Conservation (phyloP, 176 grass and related monocot species). For the Lolium rigidum region DNA sequence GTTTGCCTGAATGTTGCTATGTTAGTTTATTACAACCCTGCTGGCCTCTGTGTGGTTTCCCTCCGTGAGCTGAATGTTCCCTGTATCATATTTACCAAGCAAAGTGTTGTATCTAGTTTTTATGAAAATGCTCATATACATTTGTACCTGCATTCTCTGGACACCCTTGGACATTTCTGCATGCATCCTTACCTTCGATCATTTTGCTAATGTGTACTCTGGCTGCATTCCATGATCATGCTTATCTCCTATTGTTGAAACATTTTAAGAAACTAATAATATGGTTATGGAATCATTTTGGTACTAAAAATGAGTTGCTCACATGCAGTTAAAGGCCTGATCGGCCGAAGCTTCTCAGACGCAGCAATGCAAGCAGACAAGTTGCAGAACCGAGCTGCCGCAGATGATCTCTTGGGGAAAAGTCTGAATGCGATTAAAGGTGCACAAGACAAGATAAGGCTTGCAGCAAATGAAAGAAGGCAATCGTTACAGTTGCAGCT, state of each 20-base stretch:
- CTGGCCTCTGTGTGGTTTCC: neutral
- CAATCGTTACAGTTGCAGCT: slow-evolving; percentile 66
- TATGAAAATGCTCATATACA: neutral
- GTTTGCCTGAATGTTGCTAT: neutral
- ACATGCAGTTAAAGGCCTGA: slow-evolving; percentile 45
- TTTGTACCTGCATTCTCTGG: neutral
- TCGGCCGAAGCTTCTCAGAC: slow-evolving; percentile 52
- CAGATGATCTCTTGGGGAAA: slow-evolving; percentile 73
- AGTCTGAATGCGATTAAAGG: slow-evolving; percentile 74
- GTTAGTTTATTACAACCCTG: neutral
- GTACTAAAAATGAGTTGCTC: slow-evolving; percentile 22
- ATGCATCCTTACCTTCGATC: neutral
- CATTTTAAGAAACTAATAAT: slow-evolving; percentile 18
- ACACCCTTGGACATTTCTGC: slow-evolving; percentile 8
- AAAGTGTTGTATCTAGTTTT: neutral
- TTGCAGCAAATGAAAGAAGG: slow-evolving; percentile 57
- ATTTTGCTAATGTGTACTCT: neutral
- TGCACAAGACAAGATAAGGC: slow-evolving; percentile 76
- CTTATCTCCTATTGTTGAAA: neutral
- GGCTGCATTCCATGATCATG: neutral
- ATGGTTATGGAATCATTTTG: neutral
- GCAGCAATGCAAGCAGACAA: slow-evolving; percentile 56
- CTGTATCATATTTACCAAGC: neutral
- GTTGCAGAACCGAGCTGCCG: slow-evolving; percentile 65
- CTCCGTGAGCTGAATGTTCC: neutral